These are phyloP conservation scores for Conoideocrella luteorostrata DNA, from an alignment of 2,329 filamentous ascomycete species.

Conservation along the genomic window DNA sequence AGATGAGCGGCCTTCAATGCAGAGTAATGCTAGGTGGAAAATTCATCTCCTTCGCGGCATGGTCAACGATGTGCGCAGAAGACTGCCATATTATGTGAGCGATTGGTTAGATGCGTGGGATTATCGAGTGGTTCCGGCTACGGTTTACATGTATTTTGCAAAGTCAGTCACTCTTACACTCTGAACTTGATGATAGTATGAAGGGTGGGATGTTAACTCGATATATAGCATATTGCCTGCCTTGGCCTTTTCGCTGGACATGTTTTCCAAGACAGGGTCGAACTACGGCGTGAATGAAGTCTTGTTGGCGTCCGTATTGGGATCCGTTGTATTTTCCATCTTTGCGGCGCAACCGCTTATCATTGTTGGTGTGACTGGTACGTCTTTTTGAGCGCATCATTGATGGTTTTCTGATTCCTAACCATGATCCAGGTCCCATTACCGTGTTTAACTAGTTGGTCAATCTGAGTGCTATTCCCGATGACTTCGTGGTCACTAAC, in stretches of 20 bases:
- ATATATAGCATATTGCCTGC: slow-evolving; percentile 69
- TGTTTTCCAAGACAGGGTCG: slow-evolving; percentile 82
- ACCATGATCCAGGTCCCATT: slow-evolving; percentile 78
- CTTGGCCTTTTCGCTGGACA: slow-evolving; percentile 83
- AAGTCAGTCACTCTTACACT: slow-evolving; percentile 54
- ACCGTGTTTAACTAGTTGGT: slow-evolving; percentile 83
- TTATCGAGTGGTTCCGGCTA: slow-evolving; percentile 80
- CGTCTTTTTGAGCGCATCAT: slow-evolving; percentile 10
- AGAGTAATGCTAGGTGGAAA: slow-evolving; percentile 65
- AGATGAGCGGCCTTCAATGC: no score
- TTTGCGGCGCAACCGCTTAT: slow-evolving; percentile 79
- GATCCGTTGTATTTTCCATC: slow-evolving; percentile 72
- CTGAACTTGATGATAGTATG: no score
- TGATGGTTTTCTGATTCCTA: no score
- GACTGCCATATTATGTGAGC: slow-evolving; percentile 70
- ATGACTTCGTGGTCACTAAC: background rate
- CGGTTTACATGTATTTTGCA: slow-evolving; percentile 91
- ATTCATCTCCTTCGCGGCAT: slow-evolving; percentile 73
- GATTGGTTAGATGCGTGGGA: slow-evolving; percentile 88
- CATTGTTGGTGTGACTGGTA: slow-evolving; percentile 82
- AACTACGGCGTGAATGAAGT: slow-evolving; percentile 90
- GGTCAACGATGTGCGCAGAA: slow-evolving; percentile 66
- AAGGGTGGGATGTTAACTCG: background rate
- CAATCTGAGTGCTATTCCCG: background rate
- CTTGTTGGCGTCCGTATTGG: slow-evolving; percentile 76